These are phyloP conservation scores for Cryptomeria japonica DNA, from an alignment of 75 land plant genomes.

Conservation along the genomic window DNA sequence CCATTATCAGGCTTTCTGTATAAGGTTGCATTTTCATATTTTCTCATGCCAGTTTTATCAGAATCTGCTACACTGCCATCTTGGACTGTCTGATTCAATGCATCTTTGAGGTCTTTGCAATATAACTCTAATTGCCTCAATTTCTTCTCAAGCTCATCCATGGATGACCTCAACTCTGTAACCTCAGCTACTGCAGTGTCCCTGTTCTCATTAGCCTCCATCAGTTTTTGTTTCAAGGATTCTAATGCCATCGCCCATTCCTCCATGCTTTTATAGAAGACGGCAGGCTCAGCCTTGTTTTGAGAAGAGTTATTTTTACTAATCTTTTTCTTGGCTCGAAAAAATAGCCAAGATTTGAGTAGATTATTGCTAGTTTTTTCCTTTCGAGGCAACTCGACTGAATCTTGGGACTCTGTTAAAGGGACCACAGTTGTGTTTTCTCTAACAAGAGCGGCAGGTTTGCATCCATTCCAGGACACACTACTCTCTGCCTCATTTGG, in stretches of 20 bases:
- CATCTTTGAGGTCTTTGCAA: constrained; percentile 73
- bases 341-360: constrained; percentile 50
- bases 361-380: constrained; percentile 13
- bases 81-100: constrained; percentile 34
- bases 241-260: constrained; percentile 49
- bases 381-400: constrained; percentile 21
- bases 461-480: constrained; percentile 42
- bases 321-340: constrained; percentile 29
- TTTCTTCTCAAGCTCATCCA: constrained; percentile 58
- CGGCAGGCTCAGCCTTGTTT: constrained; percentile 34
- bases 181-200: constrained; percentile 74
- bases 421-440: constrained; percentile 29
- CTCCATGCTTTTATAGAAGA: constrained; percentile 30
- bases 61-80: not conserved
- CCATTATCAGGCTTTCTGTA: constrained; percentile 18
- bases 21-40: constrained; percentile 16
- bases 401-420: constrained; percentile 28
- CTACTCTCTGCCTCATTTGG: constrained; percentile 34
- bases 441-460: constrained; percentile 28
- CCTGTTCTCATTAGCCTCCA: constrained; percentile 61
- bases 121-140: constrained; percentile 49
- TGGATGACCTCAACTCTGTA: constrained; percentile 65
- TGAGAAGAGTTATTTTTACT: constrained; percentile 39
- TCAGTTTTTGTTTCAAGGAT: constrained; percentile 54
- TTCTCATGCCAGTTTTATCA: constrained; percentile 24